Evolutionary conservation across 2,329 filamentous ascomycete species (phyloP).

Genomic region (Sporothrix mexicana): DNA sequence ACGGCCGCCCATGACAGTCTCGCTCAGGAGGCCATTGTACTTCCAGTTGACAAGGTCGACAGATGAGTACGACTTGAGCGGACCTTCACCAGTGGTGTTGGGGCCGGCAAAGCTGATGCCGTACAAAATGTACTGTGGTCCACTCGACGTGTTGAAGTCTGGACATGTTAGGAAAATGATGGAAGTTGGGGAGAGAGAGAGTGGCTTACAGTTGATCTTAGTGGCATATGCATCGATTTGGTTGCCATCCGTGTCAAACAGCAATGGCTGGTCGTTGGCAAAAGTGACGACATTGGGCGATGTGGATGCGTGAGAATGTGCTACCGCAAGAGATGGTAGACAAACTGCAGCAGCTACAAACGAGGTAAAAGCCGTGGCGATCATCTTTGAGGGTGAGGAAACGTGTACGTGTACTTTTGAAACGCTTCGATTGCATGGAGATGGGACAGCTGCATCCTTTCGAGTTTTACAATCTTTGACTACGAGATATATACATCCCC

Average conservation of each 20-base stretch:
- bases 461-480: neutral
- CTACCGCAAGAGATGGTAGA: neutral
- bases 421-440: neutral
- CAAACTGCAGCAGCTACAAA: neutral
- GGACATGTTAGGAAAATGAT: neutral
- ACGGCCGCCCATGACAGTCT: neutral
- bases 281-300: constrained; percentile 2
- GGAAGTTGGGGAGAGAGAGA: no score
- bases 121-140: neutral
- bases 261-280: neutral
- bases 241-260: constrained; percentile 1
- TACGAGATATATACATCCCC: neutral
- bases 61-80: constrained; percentile 11
- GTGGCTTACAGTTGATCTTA: constrained; percentile 2
- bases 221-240: neutral
- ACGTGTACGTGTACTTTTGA: neutral
- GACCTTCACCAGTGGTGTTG: constrained; percentile 1
- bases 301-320: neutral
- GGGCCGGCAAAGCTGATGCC: constrained; percentile 14
- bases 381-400: neutral
- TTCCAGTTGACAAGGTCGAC: constrained; percentile 17
- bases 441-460: neutral
- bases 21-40: constrained; percentile 20
- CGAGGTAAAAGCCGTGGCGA: neutral
- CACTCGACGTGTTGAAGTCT: neutral